A percentile compares a stretch with the other conserved stretches of the same genome.
Evolutionary conservation across 371 early-diverging fungal genomes (phyloP).

Genomic region (Circinella minor): DNA sequence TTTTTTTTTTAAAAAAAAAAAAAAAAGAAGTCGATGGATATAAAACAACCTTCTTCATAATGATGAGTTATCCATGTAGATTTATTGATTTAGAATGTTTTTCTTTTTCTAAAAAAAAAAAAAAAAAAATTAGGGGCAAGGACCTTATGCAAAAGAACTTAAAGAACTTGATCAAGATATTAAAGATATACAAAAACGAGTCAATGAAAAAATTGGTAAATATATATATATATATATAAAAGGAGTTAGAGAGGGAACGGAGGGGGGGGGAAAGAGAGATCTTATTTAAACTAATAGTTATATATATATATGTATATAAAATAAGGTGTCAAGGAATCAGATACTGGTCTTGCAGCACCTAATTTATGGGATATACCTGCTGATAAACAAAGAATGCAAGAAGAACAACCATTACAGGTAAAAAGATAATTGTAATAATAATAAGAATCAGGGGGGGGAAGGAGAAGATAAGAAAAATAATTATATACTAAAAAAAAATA

Average conservation of each 20-base stretch:
- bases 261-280: too few relatives aligned
- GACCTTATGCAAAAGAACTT: conserved; percentile 94
- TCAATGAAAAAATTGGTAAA: conserved; percentile 95
- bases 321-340: conserved; percentile 97
- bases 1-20: background rate
- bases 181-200: conserved; percentile 94
- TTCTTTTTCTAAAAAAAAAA: too few relatives aligned
- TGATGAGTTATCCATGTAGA: too few relatives aligned
- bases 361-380: conserved; percentile 99
- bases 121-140: conserved; percentile 80
- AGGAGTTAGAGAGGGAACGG: background rate
- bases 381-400: conserved; percentile 96
- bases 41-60: background rate
- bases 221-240: background rate
- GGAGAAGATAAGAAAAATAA: background rate
- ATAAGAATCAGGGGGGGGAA: too few relatives aligned
- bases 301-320: background rate
- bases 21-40: too few relatives aligned
- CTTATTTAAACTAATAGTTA: too few relatives aligned
- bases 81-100: too few relatives aligned
- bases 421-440: too few relatives aligned
- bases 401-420: conserved; percentile 98
- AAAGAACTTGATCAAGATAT: conserved; percentile 92
- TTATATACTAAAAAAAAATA: too few relatives aligned
- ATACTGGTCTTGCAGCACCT: conserved; percentile 99